phyloP scores from a whole-genome alignment of 441 rosid genomes.

The Adansonia gregorii region DNA sequence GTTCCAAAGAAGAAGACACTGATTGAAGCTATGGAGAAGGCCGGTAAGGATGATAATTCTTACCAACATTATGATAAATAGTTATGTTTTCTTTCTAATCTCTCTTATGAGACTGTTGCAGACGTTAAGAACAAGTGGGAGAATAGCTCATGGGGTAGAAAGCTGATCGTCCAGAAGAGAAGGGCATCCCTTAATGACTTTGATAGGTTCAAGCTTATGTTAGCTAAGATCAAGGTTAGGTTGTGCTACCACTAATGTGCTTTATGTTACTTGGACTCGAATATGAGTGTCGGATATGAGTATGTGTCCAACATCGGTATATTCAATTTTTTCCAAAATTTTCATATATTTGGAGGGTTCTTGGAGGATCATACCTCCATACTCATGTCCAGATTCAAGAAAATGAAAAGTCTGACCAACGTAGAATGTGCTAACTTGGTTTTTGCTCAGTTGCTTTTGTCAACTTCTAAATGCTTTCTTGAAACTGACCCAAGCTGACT shows the following conservation, averaged over 20 bases:
- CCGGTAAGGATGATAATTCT: slow-evolving; percentile 43
- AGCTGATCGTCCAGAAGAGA: slow-evolving; percentile 78
- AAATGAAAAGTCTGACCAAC: no score
- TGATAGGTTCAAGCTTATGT: slow-evolving; percentile 86
- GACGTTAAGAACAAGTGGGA: slow-evolving; percentile 92
- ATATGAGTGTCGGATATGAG: no score
- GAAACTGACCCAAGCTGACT: neutral
- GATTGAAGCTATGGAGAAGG: no score
- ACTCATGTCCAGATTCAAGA: no score
- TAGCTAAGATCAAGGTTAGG: slow-evolving; percentile 82
- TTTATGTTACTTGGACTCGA: no score
- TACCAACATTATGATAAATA: neutral
- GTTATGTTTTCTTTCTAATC: no score
- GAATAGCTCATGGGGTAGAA: slow-evolving; percentile 87
- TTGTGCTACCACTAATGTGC: slow-evolving; percentile 3
- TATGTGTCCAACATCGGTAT: no score
- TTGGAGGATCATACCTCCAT: no score
- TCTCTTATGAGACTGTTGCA: no score
- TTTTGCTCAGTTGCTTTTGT: neutral
- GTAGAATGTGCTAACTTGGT: neutral
- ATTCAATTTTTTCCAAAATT: no score
- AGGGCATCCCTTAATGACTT: slow-evolving; percentile 82
- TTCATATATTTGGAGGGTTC: no score
- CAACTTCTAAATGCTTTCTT: neutral
- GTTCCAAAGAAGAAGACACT: no score